Evolutionary conservation across 371 early-diverging fungal genomes (phyloP).

Genomic region (Sporodiniella umbellata): DNA sequence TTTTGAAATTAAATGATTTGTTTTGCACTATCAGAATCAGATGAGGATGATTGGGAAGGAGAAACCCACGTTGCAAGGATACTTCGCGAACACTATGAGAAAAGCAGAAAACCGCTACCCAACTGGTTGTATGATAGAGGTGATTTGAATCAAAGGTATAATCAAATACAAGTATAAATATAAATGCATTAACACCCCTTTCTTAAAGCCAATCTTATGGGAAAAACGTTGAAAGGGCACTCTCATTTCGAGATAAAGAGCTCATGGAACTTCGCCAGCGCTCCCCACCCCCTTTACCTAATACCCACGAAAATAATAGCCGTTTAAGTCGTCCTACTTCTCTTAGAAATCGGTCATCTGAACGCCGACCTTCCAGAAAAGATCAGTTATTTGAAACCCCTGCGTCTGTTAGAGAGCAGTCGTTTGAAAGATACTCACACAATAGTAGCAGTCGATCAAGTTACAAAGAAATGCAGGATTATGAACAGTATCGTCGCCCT

Average conservation of each 20-base stretch:
- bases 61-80: conserved; percentile 57
- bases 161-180: not conserved
- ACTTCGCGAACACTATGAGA: conserved; percentile 48
- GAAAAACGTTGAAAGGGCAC: conserved; percentile 5
- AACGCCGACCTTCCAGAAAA: too few species aligned
- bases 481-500: not conserved
- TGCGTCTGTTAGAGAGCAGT: not conserved
- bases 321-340: not conserved
- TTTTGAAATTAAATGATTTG: not conserved
- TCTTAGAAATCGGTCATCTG: not conserved
- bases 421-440: not conserved
- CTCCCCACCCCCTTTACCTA: conserved; percentile 7
- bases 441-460: not conserved
- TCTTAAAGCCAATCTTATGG: conserved; percentile 35
- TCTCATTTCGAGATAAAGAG: conserved; percentile 33
- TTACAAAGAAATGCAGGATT: not conserved
- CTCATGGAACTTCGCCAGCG: conserved; percentile 32
- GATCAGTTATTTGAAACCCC: too few species aligned
- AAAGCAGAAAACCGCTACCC: conserved; percentile 33
- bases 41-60: conserved; percentile 56
- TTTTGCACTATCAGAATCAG: conserved; percentile 42
- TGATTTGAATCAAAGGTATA: not conserved
- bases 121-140: conserved; percentile 28
- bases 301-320: not conserved
- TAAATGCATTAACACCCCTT: conserved; percentile 10